phyloP scores from a whole-genome alignment of 2,329 filamentous ascomycete species.

The Cadophora luteo-olivacea region DNA sequence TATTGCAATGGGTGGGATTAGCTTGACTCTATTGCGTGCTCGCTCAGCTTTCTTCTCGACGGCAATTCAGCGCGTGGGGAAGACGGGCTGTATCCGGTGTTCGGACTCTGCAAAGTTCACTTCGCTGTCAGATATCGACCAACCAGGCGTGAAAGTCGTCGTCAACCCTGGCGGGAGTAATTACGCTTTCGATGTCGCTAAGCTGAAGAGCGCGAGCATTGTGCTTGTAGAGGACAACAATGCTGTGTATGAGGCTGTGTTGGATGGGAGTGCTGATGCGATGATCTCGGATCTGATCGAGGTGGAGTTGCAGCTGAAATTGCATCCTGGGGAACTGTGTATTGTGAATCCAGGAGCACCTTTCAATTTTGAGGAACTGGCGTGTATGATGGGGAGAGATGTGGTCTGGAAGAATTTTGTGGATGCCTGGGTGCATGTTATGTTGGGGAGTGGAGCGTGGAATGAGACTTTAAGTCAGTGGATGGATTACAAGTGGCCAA shows the following conservation, averaged over 20 bases:
- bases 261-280: slow-evolving; percentile 13
- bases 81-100: slow-evolving; percentile 13
- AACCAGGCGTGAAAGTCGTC: slow-evolving; percentile 19
- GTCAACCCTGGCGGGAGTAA: slow-evolving; percentile 19
- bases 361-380: slow-evolving; percentile 20
- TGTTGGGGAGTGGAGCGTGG: slow-evolving; percentile 16
- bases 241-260: slow-evolving; percentile 16
- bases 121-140: background rate
- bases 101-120: slow-evolving; percentile 6
- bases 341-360: slow-evolving; percentile 12
- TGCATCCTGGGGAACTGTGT: slow-evolving; percentile 18
- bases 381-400: slow-evolving; percentile 18
- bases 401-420: slow-evolving; percentile 21
- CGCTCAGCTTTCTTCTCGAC: slow-evolving; percentile 17
- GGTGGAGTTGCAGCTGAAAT: slow-evolving; percentile 21
- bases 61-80: slow-evolving; percentile 9
- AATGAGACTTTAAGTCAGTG: slow-evolving; percentile 16
- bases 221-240: slow-evolving; percentile 16
- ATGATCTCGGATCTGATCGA: slow-evolving; percentile 20
- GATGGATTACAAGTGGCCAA: slow-evolving; percentile 23
- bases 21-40: background rate
- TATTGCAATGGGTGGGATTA: slow-evolving; percentile 15
- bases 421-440: slow-evolving; percentile 14
- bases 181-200: slow-evolving; percentile 13
- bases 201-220: slow-evolving; percentile 2